Evolutionary conservation across 768 basidiomycete species (phyloP).

Genomic region (Pluteus cervinus): DNA sequence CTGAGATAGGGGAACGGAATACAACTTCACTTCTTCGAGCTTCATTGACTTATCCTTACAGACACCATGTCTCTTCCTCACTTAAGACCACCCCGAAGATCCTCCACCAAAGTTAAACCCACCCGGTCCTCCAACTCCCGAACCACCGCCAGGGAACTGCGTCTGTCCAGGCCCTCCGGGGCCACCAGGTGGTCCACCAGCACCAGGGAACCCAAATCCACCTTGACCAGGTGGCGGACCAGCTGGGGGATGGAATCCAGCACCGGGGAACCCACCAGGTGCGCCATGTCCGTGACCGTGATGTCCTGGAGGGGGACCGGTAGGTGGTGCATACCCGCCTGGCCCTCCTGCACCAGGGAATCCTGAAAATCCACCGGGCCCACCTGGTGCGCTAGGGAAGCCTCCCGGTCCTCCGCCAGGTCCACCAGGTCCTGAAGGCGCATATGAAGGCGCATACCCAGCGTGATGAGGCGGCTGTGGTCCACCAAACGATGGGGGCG

Average conservation of each 20-base stretch:
- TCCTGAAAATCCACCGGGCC: slow-evolving; percentile 10
- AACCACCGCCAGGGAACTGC: slow-evolving; percentile 8
- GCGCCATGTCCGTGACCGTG: no score
- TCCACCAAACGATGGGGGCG: slow-evolving; percentile 19
- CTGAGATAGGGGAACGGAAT: no score
- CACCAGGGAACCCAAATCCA: slow-evolving; percentile 21
- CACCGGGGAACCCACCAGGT: slow-evolving; percentile 32
- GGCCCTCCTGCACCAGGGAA: slow-evolving; percentile 13
- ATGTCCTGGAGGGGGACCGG: background rate
- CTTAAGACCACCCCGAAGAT: no score
- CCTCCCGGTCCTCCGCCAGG: slow-evolving; percentile 9
- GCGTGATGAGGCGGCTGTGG: slow-evolving; percentile 12
- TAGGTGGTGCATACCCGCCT: slow-evolving; percentile 1
- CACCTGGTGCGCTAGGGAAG: slow-evolving; percentile 8
- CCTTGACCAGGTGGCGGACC: slow-evolving; percentile 16
- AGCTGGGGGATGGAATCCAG: slow-evolving; percentile 24
- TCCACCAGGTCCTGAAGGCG: slow-evolving; percentile 15
- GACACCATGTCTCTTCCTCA: no score
- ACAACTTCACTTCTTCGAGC: no score
- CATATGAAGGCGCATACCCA: slow-evolving; percentile 31
- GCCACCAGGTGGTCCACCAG: slow-evolving; percentile 9
- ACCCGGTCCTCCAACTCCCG: slow-evolving; percentile 6
- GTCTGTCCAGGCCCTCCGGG: slow-evolving; percentile 8
- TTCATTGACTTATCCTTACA: no score
- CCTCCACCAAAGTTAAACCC: no score